Base-by-base conservation (phyloP, 176 grass and related monocot species). In the Pontederia paniculata region DNA sequence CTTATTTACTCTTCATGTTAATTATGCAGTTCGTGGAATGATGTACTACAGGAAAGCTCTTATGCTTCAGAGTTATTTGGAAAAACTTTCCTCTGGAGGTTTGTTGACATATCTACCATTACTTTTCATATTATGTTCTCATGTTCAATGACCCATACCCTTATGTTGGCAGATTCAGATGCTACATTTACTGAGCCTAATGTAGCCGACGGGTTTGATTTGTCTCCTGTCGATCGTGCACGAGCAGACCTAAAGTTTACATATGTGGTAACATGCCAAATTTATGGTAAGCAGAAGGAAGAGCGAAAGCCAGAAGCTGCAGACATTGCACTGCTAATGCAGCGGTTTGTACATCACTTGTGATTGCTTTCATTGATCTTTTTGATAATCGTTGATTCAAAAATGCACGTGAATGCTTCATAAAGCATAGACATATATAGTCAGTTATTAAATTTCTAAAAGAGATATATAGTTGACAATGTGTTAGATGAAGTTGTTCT, bases 1-100 rank as follows among this genome's bases (percentile, higher is more conserved):
- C 25, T 8, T 46, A 1, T 21, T 25, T 64, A 14, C 11, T 23
- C 17, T 53, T n/a, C n/a, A 9, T 67, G 23, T 21, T 43, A 14
- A 53, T 23, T 19, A 37, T 66, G 64, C 71, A 95, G 89, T 95
- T 51, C 89, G 84, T 65, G 89, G 89, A 16, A 95, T 95, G 89
- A 95, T 95, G 89, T 95, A 95, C 73, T 95, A 95, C 12, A 85
- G 89, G 58, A 95, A 95, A 65, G 89, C 89, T 50, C 84, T 95
- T 60, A 89, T 95, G 85, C 71, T 95, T 48, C 89, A 95, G 70
- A 95, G 63, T 73, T 85, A 95, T 80, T 72, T 89, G 71, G 89
- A 95, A 78, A 89, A 72, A 64, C 67, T 77, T 54, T 71, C 65
- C 46, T 83, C 76, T 78, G 85, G 89, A 95, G 85, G 89, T 95